Conservation (phyloP, 1,284 basidiomycete species). For the Cryptococcus hybrid region DNA sequence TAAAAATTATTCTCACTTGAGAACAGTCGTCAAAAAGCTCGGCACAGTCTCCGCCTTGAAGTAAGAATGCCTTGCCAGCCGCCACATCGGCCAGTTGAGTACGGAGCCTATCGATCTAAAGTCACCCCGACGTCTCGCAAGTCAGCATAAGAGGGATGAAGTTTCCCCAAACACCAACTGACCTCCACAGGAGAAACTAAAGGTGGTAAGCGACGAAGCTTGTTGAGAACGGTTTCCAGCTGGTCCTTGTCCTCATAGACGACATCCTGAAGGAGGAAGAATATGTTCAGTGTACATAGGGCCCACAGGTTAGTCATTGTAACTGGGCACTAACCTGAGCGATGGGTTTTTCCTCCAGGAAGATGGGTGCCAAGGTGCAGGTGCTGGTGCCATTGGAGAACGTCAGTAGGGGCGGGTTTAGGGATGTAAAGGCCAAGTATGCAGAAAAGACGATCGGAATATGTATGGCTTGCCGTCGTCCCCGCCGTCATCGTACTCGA, state of each 20-base stretch:
- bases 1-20: conserved; percentile 69
- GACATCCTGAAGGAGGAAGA: conserved; percentile 41
- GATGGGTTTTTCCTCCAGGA: conserved; percentile 66
- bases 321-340: conserved; percentile 57
- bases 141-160: background rate
- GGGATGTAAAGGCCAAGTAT: too few species aligned
- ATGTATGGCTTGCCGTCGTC: too few species aligned
- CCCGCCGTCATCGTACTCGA: too few species aligned
- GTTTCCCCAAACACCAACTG: conserved; percentile 17
- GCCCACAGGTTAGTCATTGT: too few species aligned
- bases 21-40: conserved; percentile 88
- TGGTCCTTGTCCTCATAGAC: conserved; percentile 47
- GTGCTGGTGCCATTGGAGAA: conserved; percentile 2
- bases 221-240: conserved; percentile 65
- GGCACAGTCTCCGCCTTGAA: conserved; percentile 97
- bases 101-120: conserved; percentile 79
- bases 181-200: conserved; percentile 88
- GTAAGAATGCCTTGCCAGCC: conserved; percentile 83
- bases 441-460: too few species aligned
- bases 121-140: background rate
- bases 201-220: conserved; percentile 74
- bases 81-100: conserved; percentile 77
- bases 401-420: too few species aligned
- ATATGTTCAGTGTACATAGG: background rate
- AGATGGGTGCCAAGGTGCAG: conserved; percentile 54